Evolutionary conservation across 306 rosid species (phyloP).

Genomic region (Prunus davidiana): DNA sequence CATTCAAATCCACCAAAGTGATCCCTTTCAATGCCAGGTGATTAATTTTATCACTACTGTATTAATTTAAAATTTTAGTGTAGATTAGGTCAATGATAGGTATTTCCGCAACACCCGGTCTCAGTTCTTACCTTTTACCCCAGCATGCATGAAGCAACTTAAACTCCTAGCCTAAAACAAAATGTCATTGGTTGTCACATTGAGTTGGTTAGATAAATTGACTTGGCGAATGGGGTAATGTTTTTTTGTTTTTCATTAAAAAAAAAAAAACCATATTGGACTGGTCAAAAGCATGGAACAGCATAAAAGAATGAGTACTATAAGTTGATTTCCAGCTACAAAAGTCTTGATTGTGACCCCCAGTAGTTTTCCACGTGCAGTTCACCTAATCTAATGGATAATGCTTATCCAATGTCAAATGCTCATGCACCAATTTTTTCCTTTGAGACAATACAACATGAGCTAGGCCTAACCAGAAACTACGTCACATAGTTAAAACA

Average conservation of each 20-base stretch:
- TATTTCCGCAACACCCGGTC: background rate
- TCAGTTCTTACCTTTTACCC: background rate
- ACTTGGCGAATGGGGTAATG: background rate
- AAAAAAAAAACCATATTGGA: background rate
- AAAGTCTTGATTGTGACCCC: background rate
- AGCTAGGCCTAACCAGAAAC: background rate
- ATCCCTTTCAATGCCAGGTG: background rate
- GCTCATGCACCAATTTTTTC: background rate
- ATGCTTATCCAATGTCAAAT: background rate
- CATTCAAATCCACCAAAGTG: background rate
- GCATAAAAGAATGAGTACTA: background rate
- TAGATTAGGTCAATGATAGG: background rate
- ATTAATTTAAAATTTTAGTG: background rate
- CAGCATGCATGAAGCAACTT: background rate
- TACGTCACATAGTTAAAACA: background rate
- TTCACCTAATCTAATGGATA: background rate
- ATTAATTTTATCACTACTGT: background rate
- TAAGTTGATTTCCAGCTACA: background rate
- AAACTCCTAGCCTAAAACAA: background rate
- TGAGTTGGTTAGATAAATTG: background rate
- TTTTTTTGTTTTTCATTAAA: background rate
- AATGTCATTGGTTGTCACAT: background rate
- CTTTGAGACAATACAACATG: background rate
- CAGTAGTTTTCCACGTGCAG: conserved; percentile 7
- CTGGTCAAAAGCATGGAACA: background rate